phyloP scores from a whole-genome alignment of 352 stramenopile genomes.

The Pythium phragmitis region DNA sequence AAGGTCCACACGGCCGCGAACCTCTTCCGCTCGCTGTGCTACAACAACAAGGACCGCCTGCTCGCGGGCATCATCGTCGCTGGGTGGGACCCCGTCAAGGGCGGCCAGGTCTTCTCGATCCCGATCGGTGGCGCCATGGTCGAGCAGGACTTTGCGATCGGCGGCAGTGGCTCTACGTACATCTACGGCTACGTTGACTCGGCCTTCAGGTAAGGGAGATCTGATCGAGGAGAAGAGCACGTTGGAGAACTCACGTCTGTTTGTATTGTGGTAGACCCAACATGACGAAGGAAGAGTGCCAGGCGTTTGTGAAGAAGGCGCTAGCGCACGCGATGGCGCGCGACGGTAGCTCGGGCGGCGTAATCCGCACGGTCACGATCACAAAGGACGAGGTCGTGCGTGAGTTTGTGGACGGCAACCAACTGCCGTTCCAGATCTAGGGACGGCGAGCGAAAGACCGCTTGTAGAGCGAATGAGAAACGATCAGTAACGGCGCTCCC shows the following conservation, averaged over 20 bases:
- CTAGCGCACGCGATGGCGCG: slow-evolving; percentile 97
- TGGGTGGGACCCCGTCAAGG: slow-evolving; percentile 96
- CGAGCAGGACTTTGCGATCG: slow-evolving; percentile 96
- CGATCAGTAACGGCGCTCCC: no score
- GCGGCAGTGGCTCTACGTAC: slow-evolving; percentile 96
- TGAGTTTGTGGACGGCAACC: slow-evolving; percentile 91
- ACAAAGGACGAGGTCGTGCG: slow-evolving; percentile 89
- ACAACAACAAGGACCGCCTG: slow-evolving; percentile 98
- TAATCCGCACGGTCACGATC: slow-evolving; percentile 97
- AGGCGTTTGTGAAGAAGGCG: slow-evolving; percentile 94
- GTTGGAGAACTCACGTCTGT: no score
- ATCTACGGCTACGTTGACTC: slow-evolving; percentile 98
- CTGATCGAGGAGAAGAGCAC: no score
- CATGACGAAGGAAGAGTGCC: slow-evolving; percentile 97
- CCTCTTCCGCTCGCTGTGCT: slow-evolving; percentile 96
- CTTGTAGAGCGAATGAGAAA: not conserved
- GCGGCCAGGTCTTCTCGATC: slow-evolving; percentile 95
- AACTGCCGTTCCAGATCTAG: slow-evolving; percentile 89
- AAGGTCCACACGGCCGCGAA: slow-evolving; percentile 98
- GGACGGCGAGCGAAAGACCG: slow-evolving; percentile 3
- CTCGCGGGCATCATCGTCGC: slow-evolving; percentile 97
- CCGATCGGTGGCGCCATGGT: slow-evolving; percentile 95
- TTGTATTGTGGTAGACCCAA: slow-evolving; percentile 43
- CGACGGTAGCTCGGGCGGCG: slow-evolving; percentile 97
- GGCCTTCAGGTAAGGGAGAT: slow-evolving; percentile 72